Evolutionary conservation across 2,329 filamentous ascomycete species (phyloP).

Genomic region (Sporothrix euskadiensis): DNA sequence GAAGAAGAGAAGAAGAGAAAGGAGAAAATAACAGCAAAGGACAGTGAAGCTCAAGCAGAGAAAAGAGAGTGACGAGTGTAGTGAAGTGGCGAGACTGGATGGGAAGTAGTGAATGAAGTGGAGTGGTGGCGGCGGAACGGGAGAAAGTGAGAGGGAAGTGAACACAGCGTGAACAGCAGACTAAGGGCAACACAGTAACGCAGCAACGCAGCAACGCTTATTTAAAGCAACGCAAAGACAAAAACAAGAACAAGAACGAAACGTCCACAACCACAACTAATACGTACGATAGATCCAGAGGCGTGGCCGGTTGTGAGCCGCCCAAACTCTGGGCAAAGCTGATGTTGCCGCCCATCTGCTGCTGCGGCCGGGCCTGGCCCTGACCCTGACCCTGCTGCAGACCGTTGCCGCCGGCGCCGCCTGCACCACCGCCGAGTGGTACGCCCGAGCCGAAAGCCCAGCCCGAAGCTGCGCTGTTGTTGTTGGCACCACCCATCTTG

Average conservation of each 20-base stretch:
- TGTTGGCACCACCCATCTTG: slow-evolving; percentile 55
- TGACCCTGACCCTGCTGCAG: slow-evolving; percentile 54
- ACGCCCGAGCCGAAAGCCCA: slow-evolving; percentile 65
- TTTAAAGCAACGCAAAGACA: background rate
- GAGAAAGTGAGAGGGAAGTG: slow-evolving; percentile 17
- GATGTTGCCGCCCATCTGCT: slow-evolving; percentile 59
- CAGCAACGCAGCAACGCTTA: background rate
- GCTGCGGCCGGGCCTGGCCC: slow-evolving; percentile 45
- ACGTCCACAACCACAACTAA: slow-evolving; percentile 24
- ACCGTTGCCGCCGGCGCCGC: slow-evolving; percentile 45
- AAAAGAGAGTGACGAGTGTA: background rate
- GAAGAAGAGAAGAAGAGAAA: no score
- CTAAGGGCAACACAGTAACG: background rate
- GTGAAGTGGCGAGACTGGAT: background rate
- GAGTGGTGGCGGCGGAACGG: background rate
- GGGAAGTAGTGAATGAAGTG: background rate
- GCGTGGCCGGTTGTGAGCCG: slow-evolving; percentile 62
- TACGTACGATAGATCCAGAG: slow-evolving; percentile 66
- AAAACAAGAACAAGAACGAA: background rate
- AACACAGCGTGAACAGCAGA: slow-evolving; percentile 12
- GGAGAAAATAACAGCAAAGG: slow-evolving; percentile 26
- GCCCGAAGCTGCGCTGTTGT: slow-evolving; percentile 48
- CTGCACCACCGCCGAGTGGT: slow-evolving; percentile 48
- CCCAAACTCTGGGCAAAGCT: slow-evolving; percentile 68
- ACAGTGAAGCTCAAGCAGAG: slow-evolving; percentile 56